These are phyloP conservation scores for Wallacemonas sp. DNA, from an alignment of 208 protist genomes.

Conservation along the genomic window DNA sequence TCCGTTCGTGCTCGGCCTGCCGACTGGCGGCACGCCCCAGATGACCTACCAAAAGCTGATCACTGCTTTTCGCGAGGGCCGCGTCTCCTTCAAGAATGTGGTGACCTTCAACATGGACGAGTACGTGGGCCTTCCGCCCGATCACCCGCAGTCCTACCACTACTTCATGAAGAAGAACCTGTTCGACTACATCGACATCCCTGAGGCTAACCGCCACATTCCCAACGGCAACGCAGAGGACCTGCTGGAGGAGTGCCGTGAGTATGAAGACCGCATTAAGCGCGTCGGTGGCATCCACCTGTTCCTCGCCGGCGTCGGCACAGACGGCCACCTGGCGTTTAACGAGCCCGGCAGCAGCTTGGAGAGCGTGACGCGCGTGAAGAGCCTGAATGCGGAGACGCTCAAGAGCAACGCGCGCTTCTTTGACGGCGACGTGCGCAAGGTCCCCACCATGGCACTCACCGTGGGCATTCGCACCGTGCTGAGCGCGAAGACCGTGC, in stretches of 20 bases:
- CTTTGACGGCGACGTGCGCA: slow-evolving; percentile 88
- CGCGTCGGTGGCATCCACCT: slow-evolving; percentile 91
- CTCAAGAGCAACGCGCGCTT: slow-evolving; percentile 94
- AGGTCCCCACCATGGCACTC: slow-evolving; percentile 94
- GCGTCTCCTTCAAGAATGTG: slow-evolving; percentile 92
- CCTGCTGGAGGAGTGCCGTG: slow-evolving; percentile 84
- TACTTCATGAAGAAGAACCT: slow-evolving; percentile 96
- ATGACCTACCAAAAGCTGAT: slow-evolving; percentile 92
- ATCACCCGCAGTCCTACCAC: slow-evolving; percentile 95
- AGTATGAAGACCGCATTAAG: slow-evolving; percentile 94
- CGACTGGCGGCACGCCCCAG: slow-evolving; percentile 91
- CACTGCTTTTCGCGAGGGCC: slow-evolving; percentile 73
- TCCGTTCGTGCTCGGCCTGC: slow-evolving; percentile 94
- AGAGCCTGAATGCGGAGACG: slow-evolving; percentile 95
- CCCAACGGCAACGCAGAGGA: slow-evolving; percentile 93
- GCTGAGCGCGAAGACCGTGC: slow-evolving; percentile 81
- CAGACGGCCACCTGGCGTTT: slow-evolving; percentile 95
- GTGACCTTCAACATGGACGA: slow-evolving; percentile 98
- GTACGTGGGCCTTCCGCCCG: slow-evolving; percentile 88
- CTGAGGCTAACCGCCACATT: slow-evolving; percentile 90
- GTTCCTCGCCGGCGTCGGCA: slow-evolving; percentile 94
- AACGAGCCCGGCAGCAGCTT: slow-evolving; percentile 96
- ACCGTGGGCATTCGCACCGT: slow-evolving; percentile 96
- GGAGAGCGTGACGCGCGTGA: slow-evolving; percentile 85
- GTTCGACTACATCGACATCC: slow-evolving; percentile 95